These are phyloP conservation scores for Citrullus colocynthis DNA, from an alignment of 306 rosid genomes.

Conservation along the genomic window DNA sequence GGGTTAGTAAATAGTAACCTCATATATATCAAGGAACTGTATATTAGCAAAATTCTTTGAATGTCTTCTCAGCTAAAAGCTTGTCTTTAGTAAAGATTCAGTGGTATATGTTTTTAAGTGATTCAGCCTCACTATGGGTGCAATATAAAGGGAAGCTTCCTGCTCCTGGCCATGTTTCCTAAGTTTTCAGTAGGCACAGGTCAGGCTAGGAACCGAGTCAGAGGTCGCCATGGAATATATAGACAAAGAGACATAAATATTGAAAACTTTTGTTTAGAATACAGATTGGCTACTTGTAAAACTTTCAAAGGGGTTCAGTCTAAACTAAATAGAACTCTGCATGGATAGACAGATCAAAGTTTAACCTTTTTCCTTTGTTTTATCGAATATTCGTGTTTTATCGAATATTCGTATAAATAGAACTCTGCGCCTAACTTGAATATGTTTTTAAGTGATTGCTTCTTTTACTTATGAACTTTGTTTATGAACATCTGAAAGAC, in stretches of 20 bases:
- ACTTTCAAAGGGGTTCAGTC: background rate
- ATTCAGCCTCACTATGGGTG: background rate
- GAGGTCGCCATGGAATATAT: background rate
- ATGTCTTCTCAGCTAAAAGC: background rate
- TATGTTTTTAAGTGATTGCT: too few relatives aligned
- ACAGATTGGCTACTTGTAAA: background rate
- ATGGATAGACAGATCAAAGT: background rate
- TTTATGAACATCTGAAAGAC: background rate
- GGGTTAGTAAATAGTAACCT: background rate
- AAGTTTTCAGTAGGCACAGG: background rate
- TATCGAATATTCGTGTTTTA: background rate
- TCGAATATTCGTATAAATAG: too few relatives aligned
- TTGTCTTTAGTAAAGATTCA: background rate
- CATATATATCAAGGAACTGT: background rate
- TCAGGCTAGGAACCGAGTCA: background rate
- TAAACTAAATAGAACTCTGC: background rate
- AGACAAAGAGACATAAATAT: background rate
- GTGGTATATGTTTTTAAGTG: background rate
- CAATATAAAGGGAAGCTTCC: background rate
- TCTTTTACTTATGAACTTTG: background rate
- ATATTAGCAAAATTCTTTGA: background rate
- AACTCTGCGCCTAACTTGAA: too few relatives aligned
- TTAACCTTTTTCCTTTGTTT: background rate
- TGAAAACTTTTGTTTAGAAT: background rate
- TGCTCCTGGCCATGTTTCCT: background rate